Conservation (phyloP, 495 filamentous ascomycete species). For the Aspergillus biplanus region DNA sequence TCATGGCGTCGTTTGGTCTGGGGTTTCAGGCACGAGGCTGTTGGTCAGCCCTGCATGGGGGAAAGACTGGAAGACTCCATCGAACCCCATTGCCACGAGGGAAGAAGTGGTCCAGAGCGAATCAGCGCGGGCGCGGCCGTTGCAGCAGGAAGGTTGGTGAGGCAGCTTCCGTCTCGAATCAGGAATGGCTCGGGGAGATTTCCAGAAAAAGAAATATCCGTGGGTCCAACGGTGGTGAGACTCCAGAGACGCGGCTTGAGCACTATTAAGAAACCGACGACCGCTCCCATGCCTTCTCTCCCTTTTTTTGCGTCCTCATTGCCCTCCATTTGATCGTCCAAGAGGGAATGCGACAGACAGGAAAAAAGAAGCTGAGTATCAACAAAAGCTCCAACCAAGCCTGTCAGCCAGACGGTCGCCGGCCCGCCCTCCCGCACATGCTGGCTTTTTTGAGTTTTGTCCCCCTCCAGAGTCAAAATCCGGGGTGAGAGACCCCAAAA, state of each 20-base stretch:
- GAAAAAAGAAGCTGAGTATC: too few species aligned
- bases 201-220: neutral
- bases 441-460: neutral
- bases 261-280: too few species aligned
- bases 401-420: neutral
- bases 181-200: slow-evolving; percentile 6
- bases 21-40: slow-evolving; percentile 3
- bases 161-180: slow-evolving; percentile 10
- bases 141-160: neutral
- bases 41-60: neutral
- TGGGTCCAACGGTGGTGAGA: neutral
- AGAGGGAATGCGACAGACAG: too few species aligned
- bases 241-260: too few species aligned
- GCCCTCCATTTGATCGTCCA: too few species aligned
- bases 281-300: too few species aligned
- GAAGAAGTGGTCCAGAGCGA: neutral
- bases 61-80: slow-evolving; percentile 1
- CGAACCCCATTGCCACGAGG: neutral
- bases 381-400: neutral
- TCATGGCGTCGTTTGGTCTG: neutral
- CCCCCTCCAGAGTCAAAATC: neutral
- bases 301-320: too few species aligned
- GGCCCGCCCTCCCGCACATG: neutral
- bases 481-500: neutral
- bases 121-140: neutral